Percentiles rank a stretch among this genome's conserved stretches.
Evolutionary conservation across 139 green algal species (phyloP).

Genomic region (Pedinophyceae sp.): DNA sequence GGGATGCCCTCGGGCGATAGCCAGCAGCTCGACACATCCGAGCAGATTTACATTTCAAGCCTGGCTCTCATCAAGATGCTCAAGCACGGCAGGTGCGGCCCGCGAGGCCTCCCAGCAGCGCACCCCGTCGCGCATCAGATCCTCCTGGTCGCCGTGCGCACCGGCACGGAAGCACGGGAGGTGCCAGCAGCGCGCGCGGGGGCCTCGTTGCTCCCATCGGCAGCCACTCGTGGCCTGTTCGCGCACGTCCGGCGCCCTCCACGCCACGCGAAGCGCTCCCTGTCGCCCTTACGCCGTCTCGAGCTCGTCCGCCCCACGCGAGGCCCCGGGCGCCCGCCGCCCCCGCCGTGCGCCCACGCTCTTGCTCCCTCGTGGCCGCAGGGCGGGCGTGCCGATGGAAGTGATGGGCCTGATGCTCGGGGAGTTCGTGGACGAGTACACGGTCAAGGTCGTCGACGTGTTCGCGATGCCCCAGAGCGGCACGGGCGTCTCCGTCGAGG

Average conservation of each 20-base stretch:
- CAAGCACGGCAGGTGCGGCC: slow-evolving; percentile 70
- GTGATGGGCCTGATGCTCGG: slow-evolving; percentile 99
- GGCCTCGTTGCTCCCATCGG: neutral
- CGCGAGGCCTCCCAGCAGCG: neutral
- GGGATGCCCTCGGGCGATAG: too few relatives aligned
- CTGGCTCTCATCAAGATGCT: slow-evolving; percentile 98
- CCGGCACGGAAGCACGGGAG: neutral
- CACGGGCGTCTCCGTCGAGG: slow-evolving; percentile 93
- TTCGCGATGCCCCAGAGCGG: slow-evolving; percentile 98
- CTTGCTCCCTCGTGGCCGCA: slow-evolving; percentile 30
- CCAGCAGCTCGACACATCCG: slow-evolving; percentile 78
- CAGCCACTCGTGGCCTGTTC: neutral
- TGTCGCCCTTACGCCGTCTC: slow-evolving; percentile 1
- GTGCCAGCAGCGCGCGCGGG: neutral
- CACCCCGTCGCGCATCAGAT: neutral
- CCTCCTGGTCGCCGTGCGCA: neutral
- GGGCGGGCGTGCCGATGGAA: slow-evolving; percentile 97
- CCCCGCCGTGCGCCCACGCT: too few relatives aligned
- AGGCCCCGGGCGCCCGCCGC: neutral
- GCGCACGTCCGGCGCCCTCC: neutral
- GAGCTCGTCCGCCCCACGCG: neutral
- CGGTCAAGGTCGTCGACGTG: slow-evolving; percentile 94
- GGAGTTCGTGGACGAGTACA: slow-evolving; percentile 99
- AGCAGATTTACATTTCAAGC: slow-evolving; percentile 97
- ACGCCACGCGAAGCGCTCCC: neutral